These are phyloP conservation scores for Paramecium caudatum DNA, from an alignment of 73 alveolate genomes.

Conservation along the genomic window DNA sequence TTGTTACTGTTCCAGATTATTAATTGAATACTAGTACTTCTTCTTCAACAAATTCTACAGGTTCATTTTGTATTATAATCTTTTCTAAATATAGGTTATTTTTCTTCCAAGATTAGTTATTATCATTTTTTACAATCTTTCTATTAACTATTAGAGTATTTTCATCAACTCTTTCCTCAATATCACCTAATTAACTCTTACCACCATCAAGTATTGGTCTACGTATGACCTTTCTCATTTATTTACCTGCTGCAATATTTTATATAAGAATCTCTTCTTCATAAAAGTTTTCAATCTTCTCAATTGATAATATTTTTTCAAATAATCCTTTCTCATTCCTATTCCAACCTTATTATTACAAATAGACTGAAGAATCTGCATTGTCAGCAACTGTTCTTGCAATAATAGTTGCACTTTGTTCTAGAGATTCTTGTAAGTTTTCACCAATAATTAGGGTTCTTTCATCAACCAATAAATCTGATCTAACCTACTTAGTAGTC, in stretches of 20 bases:
- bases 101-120: conserved; percentile 11
- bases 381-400: neutral
- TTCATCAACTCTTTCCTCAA: neutral
- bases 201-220: conserved; percentile 11
- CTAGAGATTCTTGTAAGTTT: neutral
- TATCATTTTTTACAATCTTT: conserved; percentile 24
- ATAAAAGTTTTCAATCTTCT: neutral
- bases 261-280: conserved; percentile 2
- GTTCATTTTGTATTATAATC: neutral
- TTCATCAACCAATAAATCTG: neutral
- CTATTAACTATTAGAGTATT: neutral
- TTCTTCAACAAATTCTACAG: conserved; percentile 18
- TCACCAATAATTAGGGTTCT: neutral
- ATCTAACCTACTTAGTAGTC: neutral
- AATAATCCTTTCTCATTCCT: neutral
- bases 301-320: conserved; percentile 17
- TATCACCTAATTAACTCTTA: neutral
- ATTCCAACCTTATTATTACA: conserved; percentile 23
- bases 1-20: conserved; percentile 12
- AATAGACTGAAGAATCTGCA: neutral
- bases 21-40: conserved; percentile 16
- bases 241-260: conserved; percentile 30
- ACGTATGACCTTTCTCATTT: conserved; percentile 3
- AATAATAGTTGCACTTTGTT: neutral
- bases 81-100: conserved; percentile 9